phyloP scores from a whole-genome alignment of 768 basidiomycete genomes.

The Termitomyces sp. region DNA sequence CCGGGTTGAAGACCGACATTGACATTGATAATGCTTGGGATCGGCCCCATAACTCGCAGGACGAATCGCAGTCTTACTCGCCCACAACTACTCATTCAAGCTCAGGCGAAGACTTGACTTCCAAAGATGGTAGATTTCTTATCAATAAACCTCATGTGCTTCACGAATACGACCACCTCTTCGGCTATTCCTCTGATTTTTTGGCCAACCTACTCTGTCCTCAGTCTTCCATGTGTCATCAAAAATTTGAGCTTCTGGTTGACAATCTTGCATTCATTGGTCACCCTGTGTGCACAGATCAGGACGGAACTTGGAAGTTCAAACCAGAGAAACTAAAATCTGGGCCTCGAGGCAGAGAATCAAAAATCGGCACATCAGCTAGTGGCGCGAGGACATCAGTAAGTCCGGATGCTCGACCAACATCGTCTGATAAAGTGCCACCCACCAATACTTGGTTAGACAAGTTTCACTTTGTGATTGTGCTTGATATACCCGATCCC shows the following conservation, averaged over 20 bases:
- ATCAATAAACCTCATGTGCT: conserved; percentile 27
- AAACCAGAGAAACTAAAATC: conserved; percentile 53
- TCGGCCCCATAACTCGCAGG: conserved; percentile 41
- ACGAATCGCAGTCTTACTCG: conserved; percentile 49
- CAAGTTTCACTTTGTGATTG: conserved; percentile 82
- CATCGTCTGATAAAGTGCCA: conserved; percentile 30
- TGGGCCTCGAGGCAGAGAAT: conserved; percentile 51
- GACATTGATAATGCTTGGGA: conserved; percentile 66
- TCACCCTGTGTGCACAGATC: conserved; percentile 83
- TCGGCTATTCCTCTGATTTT: conserved; percentile 79
- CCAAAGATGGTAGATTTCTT: conserved; percentile 35
- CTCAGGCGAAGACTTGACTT: conserved; percentile 49
- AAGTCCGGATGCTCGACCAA: conserved; percentile 21
- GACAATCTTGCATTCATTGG: conserved; percentile 93
- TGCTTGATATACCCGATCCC: conserved; percentile 87
- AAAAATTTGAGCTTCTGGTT: conserved; percentile 88
- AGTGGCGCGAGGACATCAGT: conserved; percentile 24
- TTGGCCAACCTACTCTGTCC: conserved; percentile 82
- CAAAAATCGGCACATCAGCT: conserved; percentile 33
- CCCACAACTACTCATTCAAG: conserved; percentile 38
- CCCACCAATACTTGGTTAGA: conserved; percentile 50
- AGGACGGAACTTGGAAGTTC: conserved; percentile 72
- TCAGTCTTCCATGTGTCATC: conserved; percentile 76
- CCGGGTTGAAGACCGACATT: conserved; percentile 26
- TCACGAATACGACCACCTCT: conserved; percentile 60